Percentiles rank a stretch among this genome's conserved stretches.
phyloP scores from a whole-genome alignment of 1,139 yeast species.

The Lodderomyces parapsilosis region DNA sequence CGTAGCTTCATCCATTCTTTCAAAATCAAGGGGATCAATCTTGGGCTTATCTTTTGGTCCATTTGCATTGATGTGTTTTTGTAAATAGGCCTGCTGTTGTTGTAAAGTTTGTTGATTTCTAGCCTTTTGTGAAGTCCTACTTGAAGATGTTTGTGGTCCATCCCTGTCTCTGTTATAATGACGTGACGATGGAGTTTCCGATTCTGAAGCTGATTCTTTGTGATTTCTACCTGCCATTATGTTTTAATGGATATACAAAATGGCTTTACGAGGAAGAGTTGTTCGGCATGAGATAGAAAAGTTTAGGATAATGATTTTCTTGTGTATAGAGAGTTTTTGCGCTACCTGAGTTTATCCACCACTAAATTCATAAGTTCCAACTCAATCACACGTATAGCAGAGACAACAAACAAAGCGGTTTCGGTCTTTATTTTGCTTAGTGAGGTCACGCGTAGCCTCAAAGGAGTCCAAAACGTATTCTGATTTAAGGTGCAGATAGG shows the following conservation, averaged over 20 bases:
- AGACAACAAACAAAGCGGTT: too few relatives aligned
- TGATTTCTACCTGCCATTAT: conserved; percentile 10
- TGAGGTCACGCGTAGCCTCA: too few relatives aligned
- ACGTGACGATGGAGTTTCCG: conserved; percentile 23
- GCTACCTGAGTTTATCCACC: too few relatives aligned
- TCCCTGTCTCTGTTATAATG: conserved; percentile 4
- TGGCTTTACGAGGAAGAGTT: too few relatives aligned
- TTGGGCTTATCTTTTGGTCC: conserved; percentile 57
- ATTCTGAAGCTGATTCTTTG: conserved; percentile 45
- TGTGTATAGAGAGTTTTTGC: too few relatives aligned
- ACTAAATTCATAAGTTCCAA: too few relatives aligned
- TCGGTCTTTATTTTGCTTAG: too few relatives aligned
- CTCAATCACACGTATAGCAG: too few relatives aligned
- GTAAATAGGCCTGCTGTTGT: conserved; percentile 58
- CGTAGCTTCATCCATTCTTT: conserved; percentile 48
- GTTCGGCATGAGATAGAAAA: too few relatives aligned
- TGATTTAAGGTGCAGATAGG: too few relatives aligned
- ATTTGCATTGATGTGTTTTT: conserved; percentile 61
- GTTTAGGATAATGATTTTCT: too few relatives aligned
- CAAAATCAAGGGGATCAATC: conserved; percentile 61
- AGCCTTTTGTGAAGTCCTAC: conserved; percentile 47
- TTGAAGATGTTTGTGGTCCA: conserved; percentile 14
- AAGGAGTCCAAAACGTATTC: too few relatives aligned
- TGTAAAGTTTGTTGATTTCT: conserved; percentile 56
- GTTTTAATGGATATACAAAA: not conserved